Evolutionary conservation across 305 asterid species (phyloP).

Genomic region (Fraxinus xanthoxyloides): DNA sequence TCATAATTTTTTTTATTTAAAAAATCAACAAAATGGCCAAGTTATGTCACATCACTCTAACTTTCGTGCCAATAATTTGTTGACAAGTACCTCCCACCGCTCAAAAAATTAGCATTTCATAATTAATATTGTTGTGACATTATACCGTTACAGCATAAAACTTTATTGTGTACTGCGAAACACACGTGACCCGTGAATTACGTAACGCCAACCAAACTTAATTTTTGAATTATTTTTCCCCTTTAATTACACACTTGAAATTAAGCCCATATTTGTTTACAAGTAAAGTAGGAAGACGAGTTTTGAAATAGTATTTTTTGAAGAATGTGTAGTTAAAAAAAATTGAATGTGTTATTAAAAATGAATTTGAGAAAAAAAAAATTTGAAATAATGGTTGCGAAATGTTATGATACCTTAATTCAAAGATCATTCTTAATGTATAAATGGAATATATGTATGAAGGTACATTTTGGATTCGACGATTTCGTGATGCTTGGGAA

Average conservation of each 20-base stretch:
- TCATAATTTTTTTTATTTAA: too few species aligned
- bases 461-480: slow-evolving; percentile 77
- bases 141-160: background rate
- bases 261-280: too few species aligned
- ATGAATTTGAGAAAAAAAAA: too few species aligned
- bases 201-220: background rate
- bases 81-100: background rate
- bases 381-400: background rate
- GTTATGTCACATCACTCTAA: background rate
- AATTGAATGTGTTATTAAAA: too few species aligned
- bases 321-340: too few species aligned
- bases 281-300: too few species aligned
- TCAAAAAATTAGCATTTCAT: background rate
- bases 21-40: background rate
- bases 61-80: slow-evolving; percentile 15
- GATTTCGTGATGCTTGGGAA: slow-evolving; percentile 73
- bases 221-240: background rate
- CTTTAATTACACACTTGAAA: background rate
- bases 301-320: too few species aligned
- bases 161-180: background rate
- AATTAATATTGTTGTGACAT: background rate
- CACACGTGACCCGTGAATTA: background rate
- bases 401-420: background rate
- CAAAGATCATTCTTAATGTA: background rate
- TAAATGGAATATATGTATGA: background rate